Evolutionary conservation across 306 rosid species (phyloP).

Genomic region (Trifolium pratense): DNA sequence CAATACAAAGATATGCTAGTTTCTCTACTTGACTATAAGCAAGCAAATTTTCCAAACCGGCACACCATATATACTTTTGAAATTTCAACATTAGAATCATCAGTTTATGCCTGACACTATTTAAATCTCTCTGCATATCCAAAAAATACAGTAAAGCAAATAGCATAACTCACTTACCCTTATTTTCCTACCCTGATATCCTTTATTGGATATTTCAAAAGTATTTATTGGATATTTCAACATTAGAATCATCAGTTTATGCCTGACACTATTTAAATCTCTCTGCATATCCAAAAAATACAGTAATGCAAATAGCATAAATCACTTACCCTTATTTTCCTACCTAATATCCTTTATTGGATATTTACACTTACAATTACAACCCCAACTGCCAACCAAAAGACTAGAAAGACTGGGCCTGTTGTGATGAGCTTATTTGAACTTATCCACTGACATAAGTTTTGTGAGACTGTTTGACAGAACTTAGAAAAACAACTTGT

Average conservation of each 20-base stretch:
- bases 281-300: neutral
- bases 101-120: slow-evolving; percentile 7
- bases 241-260: slow-evolving; percentile 17
- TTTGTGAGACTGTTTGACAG: neutral
- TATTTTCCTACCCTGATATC: neutral
- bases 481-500: neutral
- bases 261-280: slow-evolving; percentile 11
- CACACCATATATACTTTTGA: too few relatives aligned
- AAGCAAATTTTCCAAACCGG: slow-evolving; percentile 18
- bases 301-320: slow-evolving; percentile 32
- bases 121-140: slow-evolving; percentile 9
- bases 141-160: slow-evolving; percentile 30
- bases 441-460: neutral
- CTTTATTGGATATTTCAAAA: too few relatives aligned
- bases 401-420: neutral
- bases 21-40: slow-evolving; percentile 8
- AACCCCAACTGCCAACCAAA: neutral
- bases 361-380: slow-evolving; percentile 21
- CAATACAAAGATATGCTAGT: slow-evolving; percentile 18
- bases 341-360: neutral
- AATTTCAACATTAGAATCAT: too few relatives aligned
- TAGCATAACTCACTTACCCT: slow-evolving; percentile 19
- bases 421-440: neutral
- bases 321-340: slow-evolving; percentile 10
- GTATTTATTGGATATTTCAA: too few relatives aligned